phyloP scores from a whole-genome alignment of 495 filamentous ascomycete genomes.

The Xylaria flabelliformis region DNA sequence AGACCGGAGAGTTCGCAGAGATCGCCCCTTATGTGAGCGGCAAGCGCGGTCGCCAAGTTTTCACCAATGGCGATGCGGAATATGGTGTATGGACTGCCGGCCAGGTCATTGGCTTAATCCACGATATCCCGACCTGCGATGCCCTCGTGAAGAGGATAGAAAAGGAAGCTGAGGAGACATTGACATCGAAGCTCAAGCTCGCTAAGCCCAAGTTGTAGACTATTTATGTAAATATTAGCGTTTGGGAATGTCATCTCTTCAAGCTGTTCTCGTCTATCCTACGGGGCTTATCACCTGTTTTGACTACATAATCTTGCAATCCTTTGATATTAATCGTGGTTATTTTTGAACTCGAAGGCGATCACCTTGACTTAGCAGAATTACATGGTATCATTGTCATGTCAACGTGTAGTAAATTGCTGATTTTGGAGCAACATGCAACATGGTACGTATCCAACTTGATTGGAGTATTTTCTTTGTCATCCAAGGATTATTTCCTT shows the following conservation, averaged over 20 bases:
- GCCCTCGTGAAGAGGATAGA: constrained; percentile 63
- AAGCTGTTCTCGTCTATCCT: no score
- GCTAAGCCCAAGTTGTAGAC: constrained; percentile 52
- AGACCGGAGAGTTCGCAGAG: constrained; percentile 87
- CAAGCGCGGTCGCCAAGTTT: constrained; percentile 89
- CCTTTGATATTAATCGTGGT: not conserved
- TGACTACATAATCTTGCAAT: not conserved
- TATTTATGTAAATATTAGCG: not conserved
- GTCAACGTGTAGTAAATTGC: not conserved
- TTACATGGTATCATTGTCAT: not conserved
- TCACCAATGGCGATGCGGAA: constrained; percentile 88
- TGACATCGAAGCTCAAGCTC: constrained; percentile 51
- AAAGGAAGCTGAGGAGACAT: constrained; percentile 63
- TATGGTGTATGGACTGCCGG: constrained; percentile 79
- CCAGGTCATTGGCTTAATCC: constrained; percentile 69
- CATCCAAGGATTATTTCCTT: constrained; percentile 52
- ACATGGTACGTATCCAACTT: not conserved
- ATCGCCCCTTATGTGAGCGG: constrained; percentile 90
- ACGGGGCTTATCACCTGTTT: not conserved
- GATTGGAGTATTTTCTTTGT: not conserved
- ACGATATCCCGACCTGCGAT: constrained; percentile 68
- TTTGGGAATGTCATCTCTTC: not conserved
- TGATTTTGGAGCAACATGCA: not conserved
- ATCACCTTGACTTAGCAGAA: not conserved
- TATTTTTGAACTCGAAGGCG: not conserved